Base-by-base conservation (phyloP, 192 early-diverging fungal species). In the Backusella liffmaniae region DNA sequence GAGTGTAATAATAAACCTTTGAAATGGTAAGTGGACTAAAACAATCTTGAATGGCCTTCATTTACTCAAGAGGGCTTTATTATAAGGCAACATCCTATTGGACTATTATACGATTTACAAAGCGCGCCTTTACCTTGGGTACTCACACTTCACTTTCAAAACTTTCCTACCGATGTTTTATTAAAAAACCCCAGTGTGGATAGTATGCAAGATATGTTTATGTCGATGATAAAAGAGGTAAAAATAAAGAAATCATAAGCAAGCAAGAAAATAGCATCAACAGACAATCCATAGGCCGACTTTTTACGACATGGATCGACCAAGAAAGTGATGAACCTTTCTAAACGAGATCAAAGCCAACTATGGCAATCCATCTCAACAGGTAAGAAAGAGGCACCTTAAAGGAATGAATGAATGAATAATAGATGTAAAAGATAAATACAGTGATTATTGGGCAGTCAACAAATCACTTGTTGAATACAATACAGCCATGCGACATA, bases 171-270 rank as follows among this genome's bases (percentile, higher is more conserved):
- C 1, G 87, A 89, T 65, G 90, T 90, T 67, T 70, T 96, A 39
- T 87, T 95, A 53, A 82, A 86, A 13, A 77, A 75, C n/a, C 88
- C 90, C 13, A 80, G 84, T 7, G 77, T 84, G 7, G 86, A 91
- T 56, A 81, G 80, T 1, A 89, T 89, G 68, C 88, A 88, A 37
- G 92, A 94, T 73, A 92, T 92, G 79, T 94, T 91, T 77, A 96
- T 96, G 94, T 91, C 94, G 12, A 90, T 92, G 89, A 86, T 94
- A 76, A 96, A 96, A 81, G 95, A 96, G 85, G 90, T 88, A 77
- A 32, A 26, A 26, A 26, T 26, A 26, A 26, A 26, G 26, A 26
- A 26, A 26, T 26, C 0, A 26, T 26, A 26, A 26, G 26, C 26
- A 26, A 32, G 3, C 26, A 26, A 32, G 3, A 32, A 32, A 32